Evolutionary conservation across 129 eudicot species (phyloP).

Genomic region (Kitagawia praeruptora): DNA sequence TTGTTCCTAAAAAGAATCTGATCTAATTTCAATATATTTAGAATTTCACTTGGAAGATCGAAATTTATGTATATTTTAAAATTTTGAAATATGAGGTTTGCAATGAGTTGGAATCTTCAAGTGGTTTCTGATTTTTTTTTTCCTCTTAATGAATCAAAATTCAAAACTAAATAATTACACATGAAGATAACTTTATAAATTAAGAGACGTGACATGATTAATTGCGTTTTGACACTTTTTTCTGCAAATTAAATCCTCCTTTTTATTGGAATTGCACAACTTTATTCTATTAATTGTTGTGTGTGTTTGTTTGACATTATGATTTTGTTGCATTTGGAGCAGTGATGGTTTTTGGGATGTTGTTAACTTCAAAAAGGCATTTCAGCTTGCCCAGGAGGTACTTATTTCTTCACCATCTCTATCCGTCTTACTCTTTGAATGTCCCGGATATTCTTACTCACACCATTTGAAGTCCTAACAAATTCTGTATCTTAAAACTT

Average conservation of each 20-base stretch:
- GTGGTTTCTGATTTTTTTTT: not conserved
- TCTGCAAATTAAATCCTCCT: not conserved
- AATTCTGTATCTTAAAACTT: not conserved
- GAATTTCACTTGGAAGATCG: too few species aligned
- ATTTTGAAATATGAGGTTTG: not conserved
- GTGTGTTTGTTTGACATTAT: not conserved
- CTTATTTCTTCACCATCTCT: not conserved
- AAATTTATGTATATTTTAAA: not conserved
- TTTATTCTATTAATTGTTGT: not conserved
- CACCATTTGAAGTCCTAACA: not conserved
- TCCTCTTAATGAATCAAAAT: not conserved
- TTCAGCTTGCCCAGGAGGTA: conserved; percentile 85
- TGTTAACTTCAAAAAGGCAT: conserved; percentile 61
- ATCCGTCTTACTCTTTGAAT: not conserved
- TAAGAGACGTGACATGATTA: not conserved
- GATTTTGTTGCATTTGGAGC: conserved; percentile 5
- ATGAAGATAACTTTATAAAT: not conserved
- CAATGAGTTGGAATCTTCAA: not conserved
- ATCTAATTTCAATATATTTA: too few species aligned
- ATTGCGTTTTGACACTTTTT: not conserved
- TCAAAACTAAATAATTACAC: not conserved
- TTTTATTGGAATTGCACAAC: not conserved
- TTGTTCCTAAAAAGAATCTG: not conserved
- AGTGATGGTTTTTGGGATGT: conserved; percentile 99
- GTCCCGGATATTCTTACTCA: not conserved